Evolutionary conservation across 2,329 filamentous ascomycete genomes (phyloP), one percentile per base, ranked within the genome.

Genomic region (Rutstroemia sp.): DNA sequence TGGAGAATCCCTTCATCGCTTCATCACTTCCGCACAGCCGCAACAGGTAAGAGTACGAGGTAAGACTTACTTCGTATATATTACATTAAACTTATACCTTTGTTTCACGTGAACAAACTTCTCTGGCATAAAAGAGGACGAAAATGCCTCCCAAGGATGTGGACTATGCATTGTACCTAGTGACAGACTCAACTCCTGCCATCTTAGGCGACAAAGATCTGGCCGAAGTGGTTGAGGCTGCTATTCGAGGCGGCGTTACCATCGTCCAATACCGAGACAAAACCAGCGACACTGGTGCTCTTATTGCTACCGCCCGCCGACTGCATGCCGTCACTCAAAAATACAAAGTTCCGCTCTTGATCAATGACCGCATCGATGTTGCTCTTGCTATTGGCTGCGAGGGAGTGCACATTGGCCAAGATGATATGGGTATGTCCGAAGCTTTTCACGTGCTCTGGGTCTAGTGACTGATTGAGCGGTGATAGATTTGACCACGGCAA

Each of bases 231-330:
- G 91, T 96, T 54, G 83, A 87, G 66, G 79, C 82, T 47, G 87
- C 91, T 19, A 72, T 95, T 51, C 76, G 81, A 69, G 91, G 89
- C 70, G 90, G 90, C 76, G 89, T 88, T 45, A 92, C 88, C 2
- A 76, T 94, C 47, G 88, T 97, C 38, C 92, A 97, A 74, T 92
- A 92, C 69, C 83, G 92, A 69, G 91, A 96, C 75, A 96, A 97
- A 75, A 83, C 78, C 44, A 86, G 83, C 67, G 86, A 92, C 64
- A 94, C 88, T 1, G 82, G 78, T 19, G 76, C 76, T 10, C 79
- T 94, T 60, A 80, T 96, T 48, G 73, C 78, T n/a, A 88, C 79
- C 44, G 92, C 86, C 16, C 79, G 78, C 64, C 78, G 75, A 62
- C 78, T 97, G 51, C 91, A 95, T 69, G 71, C 74, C 39, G 74